Base-by-base conservation (phyloP, 306 rosid genomes). In the Morella rubra region DNA sequence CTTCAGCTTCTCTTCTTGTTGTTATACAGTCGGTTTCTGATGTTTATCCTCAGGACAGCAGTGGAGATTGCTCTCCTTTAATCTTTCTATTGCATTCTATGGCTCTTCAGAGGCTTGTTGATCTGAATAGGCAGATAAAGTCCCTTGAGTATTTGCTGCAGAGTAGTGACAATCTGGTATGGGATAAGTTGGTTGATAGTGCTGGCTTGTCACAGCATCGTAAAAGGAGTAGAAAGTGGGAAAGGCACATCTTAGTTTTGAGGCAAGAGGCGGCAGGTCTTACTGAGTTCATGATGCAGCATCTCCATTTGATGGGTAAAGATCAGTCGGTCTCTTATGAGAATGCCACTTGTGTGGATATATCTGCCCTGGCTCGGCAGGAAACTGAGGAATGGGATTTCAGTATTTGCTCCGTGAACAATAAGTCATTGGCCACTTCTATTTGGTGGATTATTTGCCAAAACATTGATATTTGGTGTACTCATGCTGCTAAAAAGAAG, bases 391-490 rank as follows among this genome's bases (percentile, higher is more conserved):
- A 72, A 74, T 89, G 95, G 91, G 87, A 88, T 85, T 85, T 77
- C 27, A 76, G 87, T 64, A 77, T 89, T 81, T 84, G 81, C 80
- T 58, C 74, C 32, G 64, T 90, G 71, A 77, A 77, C 82, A 81
- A 82, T 79, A 82, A 85, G 51, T 88, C 93, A 82, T 80, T 92
- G 83, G 89, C 91, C 72, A 86, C 85, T 68, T 91, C 89, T 74
- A 75, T 90, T 73, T 94, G 98, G 97, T 90, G 93, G 82, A 86
- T 77, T 77, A 70, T 94, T 50, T 94, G 97, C 87, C 91, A 88
- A 76, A 89, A 90, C 80, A 76, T 92, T 82, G 93, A 90, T 83
- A 75, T 86, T 82, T 94, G 98, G 98, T 83, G 91, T 44, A 74
- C 80, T 69, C 91, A 92, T 83, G 93, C 92, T 76, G 69, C 93